These are phyloP conservation scores for Hymenoscyphus occultus DNA, from an alignment of 2,329 filamentous ascomycete species.

Conservation along the genomic window DNA sequence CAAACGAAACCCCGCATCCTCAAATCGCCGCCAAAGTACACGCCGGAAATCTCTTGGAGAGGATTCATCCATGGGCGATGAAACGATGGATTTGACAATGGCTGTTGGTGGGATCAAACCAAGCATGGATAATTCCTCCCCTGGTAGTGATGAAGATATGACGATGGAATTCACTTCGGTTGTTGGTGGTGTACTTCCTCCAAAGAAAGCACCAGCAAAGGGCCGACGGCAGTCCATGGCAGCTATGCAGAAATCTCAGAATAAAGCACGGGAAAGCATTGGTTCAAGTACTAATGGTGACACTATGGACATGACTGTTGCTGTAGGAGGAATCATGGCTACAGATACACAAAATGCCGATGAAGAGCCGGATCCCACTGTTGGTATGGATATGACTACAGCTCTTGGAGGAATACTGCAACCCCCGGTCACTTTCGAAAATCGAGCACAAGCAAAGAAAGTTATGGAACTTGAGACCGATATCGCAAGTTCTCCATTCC, in stretches of 20 bases:
- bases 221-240: constrained; percentile 23
- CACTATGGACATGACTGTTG: constrained; percentile 51
- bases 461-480: constrained; percentile 59
- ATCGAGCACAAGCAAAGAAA: constrained; percentile 50
- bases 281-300: constrained; percentile 32
- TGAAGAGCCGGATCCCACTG: constrained; percentile 42
- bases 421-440: constrained; percentile 38
- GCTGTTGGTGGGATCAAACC: constrained; percentile 53
- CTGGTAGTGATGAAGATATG: constrained; percentile 60
- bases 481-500: constrained; percentile 45
- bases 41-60: constrained; percentile 38
- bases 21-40: constrained; percentile 37
- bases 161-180: constrained; percentile 76
- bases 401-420: constrained; percentile 54
- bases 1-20: constrained; percentile 35
- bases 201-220: constrained; percentile 37
- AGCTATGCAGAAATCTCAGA: constrained; percentile 15
- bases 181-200: constrained; percentile 53
- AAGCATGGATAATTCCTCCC: constrained; percentile 35
- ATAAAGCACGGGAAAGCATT: constrained; percentile 38
- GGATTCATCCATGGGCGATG: constrained; percentile 34
- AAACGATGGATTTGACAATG: constrained; percentile 54
- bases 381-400: constrained; percentile 63
- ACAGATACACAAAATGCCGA: constrained; percentile 35
- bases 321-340: constrained; percentile 44